phyloP scores from a whole-genome alignment of 306 rosid genomes.

The Corylus avellana region DNA sequence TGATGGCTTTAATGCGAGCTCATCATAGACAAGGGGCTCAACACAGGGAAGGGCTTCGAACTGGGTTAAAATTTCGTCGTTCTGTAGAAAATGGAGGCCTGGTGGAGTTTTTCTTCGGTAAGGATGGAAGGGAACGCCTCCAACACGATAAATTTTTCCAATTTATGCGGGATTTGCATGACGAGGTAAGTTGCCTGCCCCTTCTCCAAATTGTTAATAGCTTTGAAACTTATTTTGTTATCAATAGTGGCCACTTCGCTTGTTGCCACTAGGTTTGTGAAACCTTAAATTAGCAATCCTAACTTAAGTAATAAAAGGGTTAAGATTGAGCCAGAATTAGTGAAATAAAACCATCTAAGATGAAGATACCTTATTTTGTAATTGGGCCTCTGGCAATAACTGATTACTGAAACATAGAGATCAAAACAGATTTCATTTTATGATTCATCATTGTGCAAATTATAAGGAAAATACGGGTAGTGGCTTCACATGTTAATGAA shows the following conservation, averaged over 20 bases:
- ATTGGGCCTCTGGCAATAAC: not conserved
- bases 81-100: constrained; percentile 88
- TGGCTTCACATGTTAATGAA: not conserved
- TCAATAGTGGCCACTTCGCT: not conserved
- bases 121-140: constrained; percentile 67
- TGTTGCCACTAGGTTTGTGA: constrained; percentile 9
- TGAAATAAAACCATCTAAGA: not conserved
- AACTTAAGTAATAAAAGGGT: not conserved
- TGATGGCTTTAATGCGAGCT: constrained; percentile 89
- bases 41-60: constrained; percentile 65
- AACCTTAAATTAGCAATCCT: not conserved
- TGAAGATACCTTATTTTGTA: not conserved
- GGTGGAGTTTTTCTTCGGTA: constrained; percentile 77
- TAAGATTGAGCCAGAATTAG: not conserved
- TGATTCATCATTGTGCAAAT: not conserved
- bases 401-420: not conserved
- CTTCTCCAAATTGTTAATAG: constrained; percentile 11
- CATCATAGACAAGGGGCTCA: constrained; percentile 74
- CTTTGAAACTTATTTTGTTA: constrained; percentile 20
- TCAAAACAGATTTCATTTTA: not conserved
- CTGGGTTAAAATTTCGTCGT: constrained; percentile 55
- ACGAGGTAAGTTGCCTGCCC: constrained; percentile 57
- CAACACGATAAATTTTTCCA: constrained; percentile 62
- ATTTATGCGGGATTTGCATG: constrained; percentile 63
- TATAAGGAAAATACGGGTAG: not conserved